Conservation (phyloP, 2,329 filamentous ascomycete genomes). For the Thelonectria rubi region DNA sequence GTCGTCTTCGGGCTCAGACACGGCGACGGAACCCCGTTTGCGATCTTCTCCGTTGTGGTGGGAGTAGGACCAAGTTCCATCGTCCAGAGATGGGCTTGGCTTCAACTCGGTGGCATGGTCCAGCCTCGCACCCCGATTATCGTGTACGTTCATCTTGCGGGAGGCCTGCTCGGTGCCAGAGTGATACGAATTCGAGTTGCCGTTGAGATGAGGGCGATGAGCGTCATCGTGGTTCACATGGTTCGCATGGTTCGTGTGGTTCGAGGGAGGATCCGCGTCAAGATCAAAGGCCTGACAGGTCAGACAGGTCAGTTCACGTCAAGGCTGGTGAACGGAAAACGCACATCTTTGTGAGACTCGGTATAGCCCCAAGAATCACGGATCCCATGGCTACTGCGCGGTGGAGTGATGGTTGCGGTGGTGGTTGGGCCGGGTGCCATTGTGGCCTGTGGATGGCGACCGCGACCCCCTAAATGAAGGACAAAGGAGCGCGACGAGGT, state of each 20-base stretch:
- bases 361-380: conserved; percentile 56
- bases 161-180: conserved; percentile 42
- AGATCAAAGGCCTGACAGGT: conserved; percentile 35
- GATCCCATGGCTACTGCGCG: conserved; percentile 60
- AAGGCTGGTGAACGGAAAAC: conserved; percentile 25
- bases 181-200: conserved; percentile 39
- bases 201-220: conserved; percentile 37
- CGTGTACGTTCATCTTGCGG: conserved; percentile 50
- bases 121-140: conserved; percentile 44
- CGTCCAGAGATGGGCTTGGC: conserved; percentile 35
- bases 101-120: conserved; percentile 39
- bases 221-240: conserved; percentile 30
- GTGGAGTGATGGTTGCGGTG: conserved; percentile 58
- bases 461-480: conserved; percentile 40
- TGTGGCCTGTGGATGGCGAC: conserved; percentile 55
- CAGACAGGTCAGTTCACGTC: conserved; percentile 7
- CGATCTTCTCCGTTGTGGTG: conserved; percentile 40
- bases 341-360: conserved; percentile 50
- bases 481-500: conserved; percentile 6
- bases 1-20: conserved; percentile 59
- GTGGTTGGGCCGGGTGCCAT: conserved; percentile 61
- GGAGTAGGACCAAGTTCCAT: conserved; percentile 30
- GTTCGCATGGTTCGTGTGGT: conserved; percentile 23
- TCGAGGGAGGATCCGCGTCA: conserved; percentile 28
- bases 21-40: conserved; percentile 39